These are phyloP conservation scores for Neurospora sp. DNA, from an alignment of 495 filamentous ascomycete species.

Conservation along the genomic window DNA sequence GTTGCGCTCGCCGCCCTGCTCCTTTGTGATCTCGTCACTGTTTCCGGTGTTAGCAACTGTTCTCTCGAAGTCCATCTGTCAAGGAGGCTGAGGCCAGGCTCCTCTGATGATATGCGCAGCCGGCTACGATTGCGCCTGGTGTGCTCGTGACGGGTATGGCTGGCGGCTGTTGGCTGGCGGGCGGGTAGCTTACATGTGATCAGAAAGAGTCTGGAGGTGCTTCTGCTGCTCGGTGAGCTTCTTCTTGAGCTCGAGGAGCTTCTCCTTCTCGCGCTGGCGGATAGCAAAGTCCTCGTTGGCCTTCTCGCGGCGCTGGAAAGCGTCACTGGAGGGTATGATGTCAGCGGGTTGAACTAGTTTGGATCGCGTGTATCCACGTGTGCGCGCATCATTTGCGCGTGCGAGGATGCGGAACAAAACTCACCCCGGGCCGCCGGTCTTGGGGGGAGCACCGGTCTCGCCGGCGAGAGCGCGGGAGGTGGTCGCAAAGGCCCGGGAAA, in stretches of 20 bases:
- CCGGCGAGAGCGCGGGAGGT: slow-evolving; percentile 53
- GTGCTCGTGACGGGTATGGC: not conserved
- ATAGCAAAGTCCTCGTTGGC: slow-evolving; percentile 79
- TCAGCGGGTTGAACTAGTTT: not conserved
- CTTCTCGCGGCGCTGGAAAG: slow-evolving; percentile 83
- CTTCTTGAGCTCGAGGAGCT: slow-evolving; percentile 63
- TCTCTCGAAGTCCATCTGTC: not conserved
- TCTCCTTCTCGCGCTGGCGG: slow-evolving; percentile 71
- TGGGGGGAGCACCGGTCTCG: slow-evolving; percentile 55
- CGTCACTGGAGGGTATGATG: slow-evolving; percentile 47
- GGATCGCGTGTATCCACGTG: not conserved
- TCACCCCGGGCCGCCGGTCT: slow-evolving; percentile 33
- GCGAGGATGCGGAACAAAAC: slow-evolving; percentile 12
- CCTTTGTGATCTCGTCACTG: slow-evolving; percentile 58
- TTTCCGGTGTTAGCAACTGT: slow-evolving; percentile 11
- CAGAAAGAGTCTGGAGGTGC: slow-evolving; percentile 71
- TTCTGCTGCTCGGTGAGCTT: slow-evolving; percentile 71
- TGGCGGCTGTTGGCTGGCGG: not conserved
- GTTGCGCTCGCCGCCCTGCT: slow-evolving; percentile 65
- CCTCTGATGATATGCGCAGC: not conserved
- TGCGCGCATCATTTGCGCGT: not conserved
- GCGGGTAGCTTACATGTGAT: slow-evolving; percentile 56
- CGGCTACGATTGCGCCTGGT: not conserved
- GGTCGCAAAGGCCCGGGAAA: slow-evolving; percentile 49
- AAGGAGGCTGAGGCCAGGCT: not conserved